These are phyloP conservation scores for Tuber magnatum DNA, from an alignment of 495 filamentous ascomycete genomes.

Conservation along the genomic window DNA sequence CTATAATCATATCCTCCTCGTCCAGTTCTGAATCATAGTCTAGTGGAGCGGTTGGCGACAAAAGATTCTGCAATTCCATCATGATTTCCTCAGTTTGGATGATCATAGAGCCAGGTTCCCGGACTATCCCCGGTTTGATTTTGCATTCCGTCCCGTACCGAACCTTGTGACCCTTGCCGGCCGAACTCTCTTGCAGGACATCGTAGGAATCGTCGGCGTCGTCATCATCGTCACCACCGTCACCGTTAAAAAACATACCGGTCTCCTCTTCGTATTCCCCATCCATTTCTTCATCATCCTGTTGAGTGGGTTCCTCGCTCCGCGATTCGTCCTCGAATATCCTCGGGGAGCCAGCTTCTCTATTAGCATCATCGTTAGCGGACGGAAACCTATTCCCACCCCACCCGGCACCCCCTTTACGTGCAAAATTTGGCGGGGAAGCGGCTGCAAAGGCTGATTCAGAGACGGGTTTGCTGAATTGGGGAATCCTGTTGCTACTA, in stretches of 20 bases:
- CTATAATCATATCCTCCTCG: slow-evolving; percentile 34
- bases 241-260: slow-evolving; percentile 20
- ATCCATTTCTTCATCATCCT: slow-evolving; percentile 32
- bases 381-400: slow-evolving; percentile 21
- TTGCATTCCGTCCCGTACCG: slow-evolving; percentile 2
- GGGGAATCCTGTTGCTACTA: background rate
- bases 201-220: slow-evolving; percentile 25
- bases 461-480: slow-evolving; percentile 3
- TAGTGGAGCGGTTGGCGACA: slow-evolving; percentile 8
- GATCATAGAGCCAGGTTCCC: slow-evolving; percentile 34
- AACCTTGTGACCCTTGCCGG: background rate
- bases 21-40: slow-evolving; percentile 24
- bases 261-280: slow-evolving; percentile 16
- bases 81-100: slow-evolving; percentile 35
- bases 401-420: slow-evolving; percentile 6
- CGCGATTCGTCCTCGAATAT: slow-evolving; percentile 33
- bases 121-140: slow-evolving; percentile 23
- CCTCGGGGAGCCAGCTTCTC: slow-evolving; percentile 13
- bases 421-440: slow-evolving; percentile 5
- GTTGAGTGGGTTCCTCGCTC: slow-evolving; percentile 15
- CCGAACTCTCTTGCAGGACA: slow-evolving; percentile 8
- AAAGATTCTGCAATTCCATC: slow-evolving; percentile 22
- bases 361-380: slow-evolving; percentile 27
- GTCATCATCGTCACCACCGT: slow-evolving; percentile 33
- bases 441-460: background rate